Evolutionary conservation across 2,329 filamentous ascomycete species (phyloP), one percentile per base, ranked within the genome.

Genomic region (Emmonsiellopsis sp.): DNA sequence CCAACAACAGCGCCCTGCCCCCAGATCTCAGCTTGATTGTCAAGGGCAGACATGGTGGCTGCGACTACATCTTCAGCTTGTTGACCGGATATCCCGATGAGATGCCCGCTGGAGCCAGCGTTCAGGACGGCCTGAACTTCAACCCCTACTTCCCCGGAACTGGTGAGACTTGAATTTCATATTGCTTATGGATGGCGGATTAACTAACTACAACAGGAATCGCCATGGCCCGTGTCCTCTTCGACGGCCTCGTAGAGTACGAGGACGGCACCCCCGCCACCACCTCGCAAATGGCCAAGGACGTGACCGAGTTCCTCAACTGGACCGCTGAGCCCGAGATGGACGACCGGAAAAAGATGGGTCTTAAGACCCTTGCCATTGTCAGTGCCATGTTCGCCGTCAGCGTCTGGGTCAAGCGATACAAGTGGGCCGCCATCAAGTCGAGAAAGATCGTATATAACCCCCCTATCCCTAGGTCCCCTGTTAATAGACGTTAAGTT

Each of bases 121-220:
- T 98, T 56, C 85, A 84, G 65, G 83, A 85, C 57, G 93, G 93
- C 68, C 85, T 98, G 75, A 96, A 97, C 85, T 98, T 98, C 84
- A 98, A 98, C 83, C 93, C 93, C 57, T 98, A 96, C 82, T 98
- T 98, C 85, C 93, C 93, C 55, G 93, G 93, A 70, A 97, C 93
- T 64, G 92, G 92, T 77, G 70, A 50, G 68, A 61, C 46, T 32
- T 51, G 42, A 13, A 27, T 21, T 9, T 49, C n/a, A 33, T 6
- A 53, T 43, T 33, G 42, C 33, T 32, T 33, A 32, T 34, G 44
- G 46, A 21, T 31, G 40, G 7, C 14, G 14, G n/a, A 52, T 14
- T 17, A 46, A 37, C 14, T 42, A n/a, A 43, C 11, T 17, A 40
- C 14, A 45, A 32, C 14, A 77, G 77, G 75, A 71, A 98, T 98